Base-by-base conservation (phyloP, 805 yeast genomes). In the Wickerhamiella alocasiicola region DNA sequence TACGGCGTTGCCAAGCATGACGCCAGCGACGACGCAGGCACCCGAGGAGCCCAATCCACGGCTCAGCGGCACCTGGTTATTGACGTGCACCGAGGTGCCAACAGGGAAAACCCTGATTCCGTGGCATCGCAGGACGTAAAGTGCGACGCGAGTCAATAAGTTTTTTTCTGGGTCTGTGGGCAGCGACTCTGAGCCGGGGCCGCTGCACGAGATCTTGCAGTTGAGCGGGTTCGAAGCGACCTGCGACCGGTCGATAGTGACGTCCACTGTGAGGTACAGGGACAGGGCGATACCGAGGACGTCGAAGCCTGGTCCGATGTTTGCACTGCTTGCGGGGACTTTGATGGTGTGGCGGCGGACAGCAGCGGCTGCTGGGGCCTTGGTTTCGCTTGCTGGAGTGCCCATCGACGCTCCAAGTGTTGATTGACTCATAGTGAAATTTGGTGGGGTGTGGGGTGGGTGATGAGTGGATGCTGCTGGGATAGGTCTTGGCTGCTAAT, bases 1-100 rank as follows among this genome's bases (percentile, higher is more conserved):
- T 25, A 87, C 68, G 49, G 78, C 88, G 56, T 82, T 82, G 36
- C 93, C 98, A 32, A 91, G 67, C 64, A 85, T 67, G 9, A 81
- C 94, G 55, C 98, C 98, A 15, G 93, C 97, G 21, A 91, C 97
- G 23, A 91, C 95, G 29, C 98, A 98, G 5, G 97, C 95, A 39
- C 96, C 98, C 3, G 94, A 81, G 1, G 97, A 91, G 2, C 98
- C 98, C 44, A 91, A 68, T 6, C 98, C 98, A 58, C 98, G 76
- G 23, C 98, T 97, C 49, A 91, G 66, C 3, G 98, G 98, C 47
- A 91, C 87, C 25, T 95, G 95, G 61, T 91, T 91, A 46, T 64
- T 67, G 43, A 91, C 91, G 46, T 74, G 81, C 27, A 91, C 68
- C 37, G 64, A 71, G 5, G 97, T 87, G 30, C 95, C 95, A 9